Base-by-base conservation (phyloP, 2,329 filamentous ascomycete species). In the Rhinocladiella similis region DNA sequence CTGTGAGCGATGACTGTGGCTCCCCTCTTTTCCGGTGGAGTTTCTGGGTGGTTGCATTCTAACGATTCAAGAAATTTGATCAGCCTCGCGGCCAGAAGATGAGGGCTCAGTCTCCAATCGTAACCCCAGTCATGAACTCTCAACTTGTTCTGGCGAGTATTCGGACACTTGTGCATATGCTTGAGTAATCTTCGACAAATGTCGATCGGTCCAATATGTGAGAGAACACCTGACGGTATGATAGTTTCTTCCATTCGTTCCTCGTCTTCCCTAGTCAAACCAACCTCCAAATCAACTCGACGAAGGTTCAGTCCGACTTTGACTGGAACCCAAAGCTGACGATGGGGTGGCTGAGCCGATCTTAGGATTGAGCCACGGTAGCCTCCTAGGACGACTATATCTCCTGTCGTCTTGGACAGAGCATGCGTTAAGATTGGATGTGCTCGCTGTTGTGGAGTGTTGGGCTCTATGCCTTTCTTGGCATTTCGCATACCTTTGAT, bases 311-410 rank as follows among this genome's bases (percentile, higher is more conserved):
- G 76, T 1, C 93, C 92, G 25, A 96, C 87, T 72, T 97, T 97
- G 67, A 97, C 87, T 0, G 92, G 92, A 1, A 95, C 90, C 93
- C 93, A 97, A 0, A 96, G 76, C 69, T 96, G 91, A n/a, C 91
- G 85, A 67, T 93, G 85, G 3, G 89, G 88, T 7, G 89, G 83
- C 60, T 91, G 86, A 10, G 90, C 88, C 10, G 91, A 95, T 27
- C 92, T 85, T 27, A 97, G 73, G n/a, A 97, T 81, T 0, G 92
- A 96, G 3, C 93, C 93, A 62, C 93, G 83, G 68, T 97, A 96
- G 13, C 93, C 93, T 18, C 93, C 93, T 68, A 97, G 81, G 27
- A 97, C 80, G 6, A 97, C 90, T 6, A 97, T 71, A 68, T 97
- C 93, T 0, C 93, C 92, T 0, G 85, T 89, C 19, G 96, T 75